Base-by-base conservation (phyloP, 495 filamentous ascomycete genomes). In the Copromyces sp. region DNA sequence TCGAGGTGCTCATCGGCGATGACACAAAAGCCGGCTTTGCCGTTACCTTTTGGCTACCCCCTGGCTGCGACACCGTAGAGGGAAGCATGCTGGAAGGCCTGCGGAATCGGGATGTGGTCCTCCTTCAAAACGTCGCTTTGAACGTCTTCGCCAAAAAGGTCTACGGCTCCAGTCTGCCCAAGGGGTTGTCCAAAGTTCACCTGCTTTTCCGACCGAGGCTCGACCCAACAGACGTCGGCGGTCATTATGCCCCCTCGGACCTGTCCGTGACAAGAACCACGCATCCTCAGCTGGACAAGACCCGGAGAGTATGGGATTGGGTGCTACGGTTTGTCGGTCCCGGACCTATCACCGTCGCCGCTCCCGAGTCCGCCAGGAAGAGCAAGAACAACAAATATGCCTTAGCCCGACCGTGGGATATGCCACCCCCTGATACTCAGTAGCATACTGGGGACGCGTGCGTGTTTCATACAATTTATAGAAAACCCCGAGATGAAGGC, bases 1-100 rank as follows among this genome's bases (percentile, higher is more conserved):
- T 94, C 41, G 93, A 97, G 76, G 79, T 96, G 6, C 84, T 94
- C 2, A 92, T 97, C 2, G 94, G 92, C 14, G 95, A 98, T 77
- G 93, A 97, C 71, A 95, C 93, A 3, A 88, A 86, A 69, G 89
- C 92, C 14, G 92, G 92, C 16, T 97, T 98, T 79, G 87, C 85
- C 14, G 82, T 98, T 73, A 95, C 91, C 38, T 91, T 97, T 74
- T 98, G 95, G 95, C 83, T 97, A 16, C 76, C 82, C 7, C 75
- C 74, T 11, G 81, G 79, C 76, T 68, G 17, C 24, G 71, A 73
- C 24, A 74, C 78, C 24, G 74, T 79, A 8, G 74, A 79, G 2
- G 29, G 53, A 3, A 81, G 83, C 69, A 81, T 90, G 29, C 80
- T 93, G 9, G 78, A 79, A 32, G 79, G 76, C 3, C 80, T 95